Evolutionary conservation across 768 basidiomycete genomes (phyloP), one percentile per base, ranked within the genome.

Genomic region (Heimioporus sp.): DNA sequence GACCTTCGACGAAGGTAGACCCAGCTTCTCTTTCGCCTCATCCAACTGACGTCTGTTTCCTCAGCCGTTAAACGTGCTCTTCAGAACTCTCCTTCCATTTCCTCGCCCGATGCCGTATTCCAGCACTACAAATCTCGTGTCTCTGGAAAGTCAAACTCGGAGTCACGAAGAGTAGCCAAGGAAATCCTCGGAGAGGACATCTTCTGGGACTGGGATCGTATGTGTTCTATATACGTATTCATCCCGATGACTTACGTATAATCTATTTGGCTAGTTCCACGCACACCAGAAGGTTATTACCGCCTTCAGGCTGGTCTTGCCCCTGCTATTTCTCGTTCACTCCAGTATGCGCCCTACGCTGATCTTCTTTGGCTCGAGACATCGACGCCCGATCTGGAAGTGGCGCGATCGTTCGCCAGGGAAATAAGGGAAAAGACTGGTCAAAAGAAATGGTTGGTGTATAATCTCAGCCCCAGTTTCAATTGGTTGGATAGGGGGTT

Each of bases 331-430:
- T 86, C 87, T 60, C 87, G 93, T 34, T 82, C 84, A 4, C 75
- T 86, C 53, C 80, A 82, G 19, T 97, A 85, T 63, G 88, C 92
- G 1, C 90, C 90, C 17, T 88, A 92, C 59, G 86, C 92, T 13
- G 93, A 97, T 68, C 78, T 95, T 59, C 74, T 95, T 41, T 97
- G 93, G 94, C 78, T 95, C 40, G 94, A 96, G 74, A 97, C 94
- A 2, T 93, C 91, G 61, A 77, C 79, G n/a, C 93, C 94, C 10
- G 80, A 92, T 65, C 75, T 96, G 20, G 77, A 83, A 51, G 82
- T 92, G 65, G 93, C 93, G 3, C 77, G 82, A 32, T 80, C 76
- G 31, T 92, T 95, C 68, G 86, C 93, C 3, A 73, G 86, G 41
- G 80, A 80, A 63, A 89, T 95, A 59, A 75, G 87, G 48, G 80